Percentiles rank a stretch among this genome's conserved stretches.
Conservation (phyloP, 2,329 filamentous ascomycete genomes). For the Colletotrichum tropicicola region DNA sequence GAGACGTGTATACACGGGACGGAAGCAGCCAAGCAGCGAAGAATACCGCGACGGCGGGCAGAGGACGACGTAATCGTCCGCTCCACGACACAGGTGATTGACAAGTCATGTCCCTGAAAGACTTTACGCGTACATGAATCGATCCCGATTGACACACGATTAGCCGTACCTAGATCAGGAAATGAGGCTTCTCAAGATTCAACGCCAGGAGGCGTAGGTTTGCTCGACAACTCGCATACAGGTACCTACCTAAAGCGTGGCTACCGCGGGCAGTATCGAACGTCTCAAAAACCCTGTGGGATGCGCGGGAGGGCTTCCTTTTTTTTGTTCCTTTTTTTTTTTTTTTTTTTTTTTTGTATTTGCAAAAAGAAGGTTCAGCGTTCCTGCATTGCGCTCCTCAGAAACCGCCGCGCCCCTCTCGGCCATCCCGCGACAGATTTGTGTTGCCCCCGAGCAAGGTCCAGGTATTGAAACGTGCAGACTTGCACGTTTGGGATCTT, state of each 20-base stretch:
- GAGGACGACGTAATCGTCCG: not conserved
- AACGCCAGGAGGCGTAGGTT: not conserved
- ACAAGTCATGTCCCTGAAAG: not conserved
- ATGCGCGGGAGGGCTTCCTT: not conserved
- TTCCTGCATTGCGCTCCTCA: not conserved
- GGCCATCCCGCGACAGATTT: not conserved
- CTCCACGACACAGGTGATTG: not conserved
- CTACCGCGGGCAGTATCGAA: not conserved
- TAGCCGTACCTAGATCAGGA: not conserved
- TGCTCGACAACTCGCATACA: not conserved
- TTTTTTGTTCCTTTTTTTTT: not conserved
- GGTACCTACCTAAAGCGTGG: not conserved
- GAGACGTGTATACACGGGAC: not conserved
- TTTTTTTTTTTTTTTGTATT: not conserved
- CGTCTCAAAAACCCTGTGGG: no score
- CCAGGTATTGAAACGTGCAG: constrained; percentile 19
- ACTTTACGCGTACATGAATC: not conserved
- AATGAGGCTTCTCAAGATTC: not conserved
- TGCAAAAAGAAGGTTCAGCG: not conserved
- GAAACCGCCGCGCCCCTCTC: not conserved
- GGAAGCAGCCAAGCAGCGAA: not conserved
- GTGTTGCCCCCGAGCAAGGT: not conserved
- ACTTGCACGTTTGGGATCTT: constrained; percentile 14
- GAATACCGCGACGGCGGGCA: not conserved
- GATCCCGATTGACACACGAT: not conserved